A percentile compares a stretch with the other conserved stretches of the same genome.
These are phyloP conservation scores for Heliosperma pusillum DNA, from an alignment of 148 eudicot genomes.

Conservation along the genomic window DNA sequence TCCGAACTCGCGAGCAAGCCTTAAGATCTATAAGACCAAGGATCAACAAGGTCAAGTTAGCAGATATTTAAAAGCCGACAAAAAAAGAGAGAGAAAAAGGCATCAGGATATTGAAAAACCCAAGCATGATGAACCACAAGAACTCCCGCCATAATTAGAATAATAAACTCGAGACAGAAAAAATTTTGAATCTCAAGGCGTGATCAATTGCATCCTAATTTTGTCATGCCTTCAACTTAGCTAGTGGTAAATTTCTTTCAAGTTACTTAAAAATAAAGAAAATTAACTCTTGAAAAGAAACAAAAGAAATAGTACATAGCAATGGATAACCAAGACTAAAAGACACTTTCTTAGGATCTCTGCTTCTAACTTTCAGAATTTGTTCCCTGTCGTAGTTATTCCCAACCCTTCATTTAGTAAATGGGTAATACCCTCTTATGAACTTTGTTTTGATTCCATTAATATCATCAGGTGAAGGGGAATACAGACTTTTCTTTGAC, in stretches of 20 bases:
- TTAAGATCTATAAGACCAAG: constrained; percentile 52
- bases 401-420: not conserved
- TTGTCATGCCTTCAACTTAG: not conserved
- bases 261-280: not conserved
- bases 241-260: not conserved
- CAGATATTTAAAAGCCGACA: not conserved
- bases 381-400: not conserved
- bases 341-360: not conserved
- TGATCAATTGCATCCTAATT: not conserved
- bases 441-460: no score
- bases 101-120: constrained; percentile 3
- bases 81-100: not conserved
- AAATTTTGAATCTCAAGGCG: not conserved
- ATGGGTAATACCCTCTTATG: not conserved
- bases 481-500: not conserved
- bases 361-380: not conserved
- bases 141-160: not conserved
- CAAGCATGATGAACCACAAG: not conserved
- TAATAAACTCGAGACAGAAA: not conserved
- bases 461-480: not conserved
- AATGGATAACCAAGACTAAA: not conserved
- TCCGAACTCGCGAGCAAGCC: constrained; percentile 90
- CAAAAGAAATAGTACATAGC: not conserved
- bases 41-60: not conserved
- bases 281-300: not conserved